Conservation (phyloP, 371 early-diverging fungal genomes). For the Apophysomyces ossiformis region DNA sequence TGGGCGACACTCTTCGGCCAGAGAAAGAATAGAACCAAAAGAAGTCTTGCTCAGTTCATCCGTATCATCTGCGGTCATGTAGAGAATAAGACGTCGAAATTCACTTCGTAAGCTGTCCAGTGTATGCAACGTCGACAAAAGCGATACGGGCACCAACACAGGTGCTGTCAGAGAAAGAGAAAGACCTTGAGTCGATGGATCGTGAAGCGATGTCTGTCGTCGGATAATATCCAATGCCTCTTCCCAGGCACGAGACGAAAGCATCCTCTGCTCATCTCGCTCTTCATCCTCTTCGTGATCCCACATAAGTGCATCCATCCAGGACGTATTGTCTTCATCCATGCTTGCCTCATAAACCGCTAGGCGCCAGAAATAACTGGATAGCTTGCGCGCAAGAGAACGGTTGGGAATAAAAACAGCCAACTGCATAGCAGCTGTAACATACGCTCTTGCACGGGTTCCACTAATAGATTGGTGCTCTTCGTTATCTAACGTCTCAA, state of each 20-base stretch:
- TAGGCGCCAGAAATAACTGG: slow-evolving; percentile 41
- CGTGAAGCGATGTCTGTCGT: slow-evolving; percentile 16
- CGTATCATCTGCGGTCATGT: slow-evolving; percentile 24
- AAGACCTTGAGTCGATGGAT: background rate
- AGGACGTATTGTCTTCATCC: slow-evolving; percentile 22
- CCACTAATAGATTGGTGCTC: slow-evolving; percentile 20
- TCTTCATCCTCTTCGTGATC: slow-evolving; percentile 43
- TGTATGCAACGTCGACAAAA: slow-evolving; percentile 36
- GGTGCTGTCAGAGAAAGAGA: slow-evolving; percentile 36
- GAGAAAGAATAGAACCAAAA: slow-evolving; percentile 35
- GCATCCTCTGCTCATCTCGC: slow-evolving; percentile 37
- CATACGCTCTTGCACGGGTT: slow-evolving; percentile 41
- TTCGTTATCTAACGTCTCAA: slow-evolving; percentile 40
- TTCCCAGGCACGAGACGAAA: slow-evolving; percentile 40
- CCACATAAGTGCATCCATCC: slow-evolving; percentile 36
- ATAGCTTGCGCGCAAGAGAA: slow-evolving; percentile 26
- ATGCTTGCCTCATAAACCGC: slow-evolving; percentile 44
- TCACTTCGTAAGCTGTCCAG: slow-evolving; percentile 44
- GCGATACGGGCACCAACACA: slow-evolving; percentile 33
- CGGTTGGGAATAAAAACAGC: slow-evolving; percentile 25
- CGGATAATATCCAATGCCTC: slow-evolving; percentile 37
- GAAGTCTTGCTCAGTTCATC: slow-evolving; percentile 24
- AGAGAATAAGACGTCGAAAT: slow-evolving; percentile 39
- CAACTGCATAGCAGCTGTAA: slow-evolving; percentile 46
- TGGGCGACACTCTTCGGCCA: slow-evolving; percentile 16